Evolutionary conservation across 78 protist species (phyloP).

Genomic region (Dictyostelium capitatum): DNA sequence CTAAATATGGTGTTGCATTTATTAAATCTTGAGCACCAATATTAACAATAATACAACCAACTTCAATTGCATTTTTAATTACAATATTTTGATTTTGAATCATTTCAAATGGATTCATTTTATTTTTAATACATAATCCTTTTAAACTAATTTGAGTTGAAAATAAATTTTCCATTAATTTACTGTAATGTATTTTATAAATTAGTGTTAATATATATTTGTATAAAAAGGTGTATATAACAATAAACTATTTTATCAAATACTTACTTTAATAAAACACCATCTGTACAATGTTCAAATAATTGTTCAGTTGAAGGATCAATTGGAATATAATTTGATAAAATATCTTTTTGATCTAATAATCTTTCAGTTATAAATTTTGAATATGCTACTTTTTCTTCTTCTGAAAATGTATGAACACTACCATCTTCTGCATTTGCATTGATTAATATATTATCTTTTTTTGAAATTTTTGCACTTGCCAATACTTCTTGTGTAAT

Average conservation of each 20-base stretch:
- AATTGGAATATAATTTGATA: slow-evolving; percentile 48
- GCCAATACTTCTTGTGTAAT: slow-evolving; percentile 18
- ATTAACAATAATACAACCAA: slow-evolving; percentile 76
- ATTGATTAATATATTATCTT: slow-evolving; percentile 49
- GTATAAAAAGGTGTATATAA: neutral
- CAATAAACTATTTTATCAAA: too few species aligned
- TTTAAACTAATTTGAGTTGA: slow-evolving; percentile 49
- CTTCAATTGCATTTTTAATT: slow-evolving; percentile 67
- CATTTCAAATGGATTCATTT: slow-evolving; percentile 73
- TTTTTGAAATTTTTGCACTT: slow-evolving; percentile 29
- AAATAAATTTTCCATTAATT: slow-evolving; percentile 72
- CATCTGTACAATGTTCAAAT: slow-evolving; percentile 59
- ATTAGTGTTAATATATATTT: neutral
- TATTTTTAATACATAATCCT: slow-evolving; percentile 45
- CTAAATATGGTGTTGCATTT: slow-evolving; percentile 50
- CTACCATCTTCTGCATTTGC: slow-evolving; percentile 68
- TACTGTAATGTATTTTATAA: slow-evolving; percentile 22
- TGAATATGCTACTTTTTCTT: slow-evolving; percentile 72
- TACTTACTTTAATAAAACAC: slow-evolving; percentile 77
- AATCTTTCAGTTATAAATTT: slow-evolving; percentile 70
- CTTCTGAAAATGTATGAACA: slow-evolving; percentile 72
- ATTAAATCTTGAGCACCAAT: slow-evolving; percentile 77
- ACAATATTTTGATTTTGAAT: slow-evolving; percentile 75
- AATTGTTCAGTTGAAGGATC: slow-evolving; percentile 57
- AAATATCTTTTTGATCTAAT: neutral